Evolutionary conservation across 768 basidiomycete species (phyloP), one percentile per base, ranked within the genome.

Genomic region (Cystoderma amianthinum): DNA sequence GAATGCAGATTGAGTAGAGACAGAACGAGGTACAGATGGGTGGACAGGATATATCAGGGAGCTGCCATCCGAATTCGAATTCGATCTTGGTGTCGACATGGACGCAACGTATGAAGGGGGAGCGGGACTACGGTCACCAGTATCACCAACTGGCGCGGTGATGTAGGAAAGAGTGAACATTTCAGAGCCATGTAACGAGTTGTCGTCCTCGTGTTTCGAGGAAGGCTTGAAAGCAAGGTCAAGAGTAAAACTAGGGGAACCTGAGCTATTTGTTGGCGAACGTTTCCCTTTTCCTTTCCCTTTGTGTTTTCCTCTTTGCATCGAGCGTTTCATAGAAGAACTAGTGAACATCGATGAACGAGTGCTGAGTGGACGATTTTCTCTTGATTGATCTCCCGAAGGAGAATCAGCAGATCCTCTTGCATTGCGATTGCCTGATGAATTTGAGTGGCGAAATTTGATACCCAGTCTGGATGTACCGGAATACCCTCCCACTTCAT

Each of bases 391-490:
- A 7, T 28, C 7, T 28, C 25, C 7, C 7, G 7, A 7, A 28
- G 7, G 25, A 7, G 9, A 9, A 36, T 36, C 18, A 36, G 9
- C 34, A 17, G 7, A 36, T 36, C n/a, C 12, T 36, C 17, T 28
- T n/a, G 7, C 25, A 28, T 28, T n/a, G 7, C 25, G 7, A 28
- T 28, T n/a, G 7, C 25, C 25, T 28, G 25, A 28, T n/a, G 25
- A 28, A 42, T 46, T 59, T 3, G 71, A 69, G 52, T 71, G 68
- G 22, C 68, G 53, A 48, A 72, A 73, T 7, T 58, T 52, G 21
- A 74, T 59, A 2, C 67, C 67, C 3, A 72, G 46, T 15, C 58
- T 54, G 12, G 58, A 47, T n/a, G 53, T 52, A 12, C 55, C 63
- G 22, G 61, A 44, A 18, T 49, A 51, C 5, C 60, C 55, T 47